A percentile compares a stretch with the other conserved stretches of the same genome.
phyloP scores from a whole-genome alignment of 805 yeast species.

The Barnettozyma sp. region DNA sequence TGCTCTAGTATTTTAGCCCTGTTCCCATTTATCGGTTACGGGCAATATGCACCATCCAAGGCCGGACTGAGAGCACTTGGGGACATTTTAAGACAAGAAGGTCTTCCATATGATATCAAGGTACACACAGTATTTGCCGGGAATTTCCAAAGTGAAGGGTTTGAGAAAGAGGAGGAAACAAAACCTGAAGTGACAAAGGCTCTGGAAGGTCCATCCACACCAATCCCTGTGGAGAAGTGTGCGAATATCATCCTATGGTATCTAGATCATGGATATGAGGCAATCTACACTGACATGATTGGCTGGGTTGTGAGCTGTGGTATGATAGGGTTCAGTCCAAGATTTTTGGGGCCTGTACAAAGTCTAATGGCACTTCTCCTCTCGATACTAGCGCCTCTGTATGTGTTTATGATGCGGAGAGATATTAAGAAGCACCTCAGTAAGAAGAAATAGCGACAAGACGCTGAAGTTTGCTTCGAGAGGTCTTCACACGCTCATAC shows the following conservation, averaged over 20 bases:
- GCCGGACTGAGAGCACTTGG: slow-evolving; percentile 74
- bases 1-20: slow-evolving; percentile 76
- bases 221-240: slow-evolving; percentile 63
- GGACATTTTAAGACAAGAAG: slow-evolving; percentile 76
- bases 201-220: slow-evolving; percentile 79
- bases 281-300: slow-evolving; percentile 72
- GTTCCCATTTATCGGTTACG: slow-evolving; percentile 86
- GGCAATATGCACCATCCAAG: slow-evolving; percentile 85
- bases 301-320: slow-evolving; percentile 75
- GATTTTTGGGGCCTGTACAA: slow-evolving; percentile 51
- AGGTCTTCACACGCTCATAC: too few species aligned
- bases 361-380: slow-evolving; percentile 40
- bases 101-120: slow-evolving; percentile 55
- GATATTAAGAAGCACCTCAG: slow-evolving; percentile 47
- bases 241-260: slow-evolving; percentile 50
- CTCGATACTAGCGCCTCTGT: slow-evolving; percentile 52
- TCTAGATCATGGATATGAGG: slow-evolving; percentile 59
- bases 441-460: slow-evolving; percentile 22
- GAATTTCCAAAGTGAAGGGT: slow-evolving; percentile 86
- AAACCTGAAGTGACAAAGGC: slow-evolving; percentile 77
- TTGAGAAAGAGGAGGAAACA: slow-evolving; percentile 65
- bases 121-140: slow-evolving; percentile 83
- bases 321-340: slow-evolving; percentile 63
- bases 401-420: slow-evolving; percentile 38
- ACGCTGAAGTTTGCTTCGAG: too few species aligned